Base-by-base conservation (phyloP, 2,329 filamentous ascomycete genomes). In the Sporothrix pseudoabietina region DNA sequence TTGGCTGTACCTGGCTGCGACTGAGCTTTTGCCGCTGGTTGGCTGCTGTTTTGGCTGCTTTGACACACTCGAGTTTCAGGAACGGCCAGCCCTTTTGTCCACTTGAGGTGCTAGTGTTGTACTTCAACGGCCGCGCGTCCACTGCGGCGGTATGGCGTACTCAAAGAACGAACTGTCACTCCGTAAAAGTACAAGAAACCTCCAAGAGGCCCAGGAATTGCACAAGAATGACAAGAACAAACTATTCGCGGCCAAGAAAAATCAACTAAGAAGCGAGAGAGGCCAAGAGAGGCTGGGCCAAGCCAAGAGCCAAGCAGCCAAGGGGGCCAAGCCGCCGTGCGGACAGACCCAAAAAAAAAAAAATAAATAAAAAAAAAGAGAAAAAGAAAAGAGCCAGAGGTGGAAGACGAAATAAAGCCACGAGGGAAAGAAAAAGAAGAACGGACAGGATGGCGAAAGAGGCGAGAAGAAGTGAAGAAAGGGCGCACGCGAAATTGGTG, bases 251-350 rank as follows among this genome's bases (percentile, higher is more conserved):
- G 59, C 71, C 71, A 72, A 72, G 59, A 57, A 32, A 54, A 30
- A 16, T 16, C 54, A 49, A 54, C 69, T 54, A 71, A 54, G 66
- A 22, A 16, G 47, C 22, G n/a, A 49, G 63, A 22, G 26, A 52
- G 55, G 59, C 61, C 30, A 69, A 61, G 65, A 30, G 14, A 35
- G 22, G 26, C 22, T 44, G 22, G 57, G 66, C 55, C 65, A 54
- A 66, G 71, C 71, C 71, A 70, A 41, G 47, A 69, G 66, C 44
- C 66, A 55, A 69, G 65, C n/a, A 47, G 41, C 65, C 65, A 54
- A 52, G 65, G 14, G 14, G 65, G 65, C 65, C 47, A 69, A 55
- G 66, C 68, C 49, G 65, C 65, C 44, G 47, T 44, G 68, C n/a
- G n/a, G 68, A 30, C 32, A 35, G n/a, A 41, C 52, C 61, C 39